Evolutionary conservation across 768 basidiomycete species (phyloP), one percentile per base, ranked within the genome.

Genomic region (Suillus bovinus): DNA sequence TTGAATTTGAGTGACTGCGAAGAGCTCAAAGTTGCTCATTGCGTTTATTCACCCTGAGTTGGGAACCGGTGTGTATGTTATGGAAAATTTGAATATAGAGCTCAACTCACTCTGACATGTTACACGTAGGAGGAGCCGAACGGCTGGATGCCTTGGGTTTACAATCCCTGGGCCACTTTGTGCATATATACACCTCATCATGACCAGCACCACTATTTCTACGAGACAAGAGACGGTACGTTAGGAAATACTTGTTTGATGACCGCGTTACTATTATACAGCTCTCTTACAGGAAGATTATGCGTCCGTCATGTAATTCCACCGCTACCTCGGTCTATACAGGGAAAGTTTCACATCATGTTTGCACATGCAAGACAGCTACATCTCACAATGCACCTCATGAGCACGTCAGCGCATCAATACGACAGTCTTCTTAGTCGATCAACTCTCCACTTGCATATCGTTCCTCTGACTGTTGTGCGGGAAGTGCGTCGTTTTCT

Each of bases 21-120:
- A 53, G 14, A 42, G 36, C 14, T 46, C 63, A 2, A 74, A 72
- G 42, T 50, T 87, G 58, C 79, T 80, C 38, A 78, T 97, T 63
- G 94, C 92, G 7, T 94, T 97, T 76, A 81, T 97, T 60, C 96
- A 98, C 71, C 96, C 96, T 38, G 96, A 98, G 78, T 80, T 98
- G 6, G 96, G 96, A 61, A 95, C 97, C 58, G 96, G 95, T 94
- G 67, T 52, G 73, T 68, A 33, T 34, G 44, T 27, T 29, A 27
- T 24, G 6, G 5, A 8, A 33, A 5, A 9, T 29, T 36, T 49
- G 27, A 42, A 11, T 14, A 6, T 41, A 16, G 13, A 49, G 38
- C 42, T 44, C 49, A 16, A 27, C 36, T 63, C 59, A 54, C 52
- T 59, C 42, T n/a, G 14, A 16, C 52, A 42, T 22, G 14, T n/a